These are phyloP conservation scores for Aspergillus asperescens DNA, from an alignment of 495 filamentous ascomycete species.

Conservation along the genomic window DNA sequence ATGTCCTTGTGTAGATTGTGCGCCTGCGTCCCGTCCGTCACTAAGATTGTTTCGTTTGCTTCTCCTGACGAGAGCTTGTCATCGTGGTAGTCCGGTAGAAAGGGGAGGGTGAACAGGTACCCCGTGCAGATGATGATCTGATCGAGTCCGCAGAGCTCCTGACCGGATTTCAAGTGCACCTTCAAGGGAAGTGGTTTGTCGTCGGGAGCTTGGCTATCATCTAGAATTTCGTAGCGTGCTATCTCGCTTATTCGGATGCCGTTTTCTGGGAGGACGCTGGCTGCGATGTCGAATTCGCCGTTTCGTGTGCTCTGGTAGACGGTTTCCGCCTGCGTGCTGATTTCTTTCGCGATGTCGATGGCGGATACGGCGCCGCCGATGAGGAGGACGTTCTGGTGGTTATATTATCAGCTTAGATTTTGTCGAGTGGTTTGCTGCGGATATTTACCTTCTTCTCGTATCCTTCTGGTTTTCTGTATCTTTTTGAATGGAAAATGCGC, in stretches of 20 bases:
- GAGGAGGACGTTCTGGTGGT: constrained; percentile 56
- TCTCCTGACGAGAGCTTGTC: constrained; percentile 23
- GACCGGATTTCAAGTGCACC: constrained; percentile 36
- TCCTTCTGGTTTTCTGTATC: constrained; percentile 47
- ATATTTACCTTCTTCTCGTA: constrained; percentile 40
- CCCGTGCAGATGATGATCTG: constrained; percentile 58
- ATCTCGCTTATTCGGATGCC: constrained; percentile 49
- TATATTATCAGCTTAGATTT: neutral
- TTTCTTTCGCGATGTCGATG: constrained; percentile 54
- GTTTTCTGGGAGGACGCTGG: constrained; percentile 42
- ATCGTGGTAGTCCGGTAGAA: constrained; percentile 46
- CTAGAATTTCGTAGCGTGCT: constrained; percentile 23
- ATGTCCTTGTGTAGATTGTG: constrained; percentile 65
- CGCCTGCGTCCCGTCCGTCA: constrained; percentile 60
- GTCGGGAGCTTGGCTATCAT: constrained; percentile 23
- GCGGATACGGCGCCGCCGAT: constrained; percentile 59
- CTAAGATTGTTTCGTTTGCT: constrained; percentile 46
- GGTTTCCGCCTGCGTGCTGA: constrained; percentile 41
- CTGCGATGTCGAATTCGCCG: constrained; percentile 52
- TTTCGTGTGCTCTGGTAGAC: constrained; percentile 57
- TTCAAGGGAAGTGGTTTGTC: constrained; percentile 33
- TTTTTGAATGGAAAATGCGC: constrained; percentile 55
- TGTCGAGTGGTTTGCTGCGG: neutral
- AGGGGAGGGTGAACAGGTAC: constrained; percentile 58
- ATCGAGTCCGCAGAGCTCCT: constrained; percentile 48